These are phyloP conservation scores for Ophiostoma perfectum DNA, from an alignment of 2,329 filamentous ascomycete species.

Conservation along the genomic window DNA sequence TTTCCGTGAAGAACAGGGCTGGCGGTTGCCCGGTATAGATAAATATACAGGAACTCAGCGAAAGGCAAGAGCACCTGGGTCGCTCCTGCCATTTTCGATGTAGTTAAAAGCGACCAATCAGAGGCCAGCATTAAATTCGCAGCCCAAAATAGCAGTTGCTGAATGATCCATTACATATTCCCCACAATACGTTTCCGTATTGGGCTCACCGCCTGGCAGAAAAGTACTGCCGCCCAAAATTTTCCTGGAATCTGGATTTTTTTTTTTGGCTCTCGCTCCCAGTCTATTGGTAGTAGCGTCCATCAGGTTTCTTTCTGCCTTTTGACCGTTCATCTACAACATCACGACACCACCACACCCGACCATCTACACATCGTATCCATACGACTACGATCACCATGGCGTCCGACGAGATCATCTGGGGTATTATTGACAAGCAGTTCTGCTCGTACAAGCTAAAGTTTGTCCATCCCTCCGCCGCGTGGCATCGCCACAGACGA, in stretches of 20 bases:
- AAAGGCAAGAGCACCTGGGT: conserved; percentile 4
- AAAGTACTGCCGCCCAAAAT: conserved; percentile 15
- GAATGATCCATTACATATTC: background rate
- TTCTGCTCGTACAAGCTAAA: conserved; percentile 95
- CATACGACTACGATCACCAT: conserved; percentile 42
- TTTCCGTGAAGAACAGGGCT: too few relatives aligned
- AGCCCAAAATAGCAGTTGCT: background rate
- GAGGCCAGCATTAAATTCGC: background rate
- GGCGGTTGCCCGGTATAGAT: too few relatives aligned
- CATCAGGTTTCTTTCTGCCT: background rate
- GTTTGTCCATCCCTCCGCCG: conserved; percentile 41
- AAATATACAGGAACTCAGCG: background rate
- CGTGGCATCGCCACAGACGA: background rate
- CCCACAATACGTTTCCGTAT: background rate
- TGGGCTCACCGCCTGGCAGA: conserved; percentile 15
- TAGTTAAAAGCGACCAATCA: background rate
- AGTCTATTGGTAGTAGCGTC: background rate
- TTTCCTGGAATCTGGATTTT: conserved; percentile 1
- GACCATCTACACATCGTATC: background rate
- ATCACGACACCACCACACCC: background rate
- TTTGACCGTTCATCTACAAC: background rate
- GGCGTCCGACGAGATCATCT: conserved; percentile 94
- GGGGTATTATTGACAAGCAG: conserved; percentile 93
- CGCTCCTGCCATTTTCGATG: conserved; percentile 7
- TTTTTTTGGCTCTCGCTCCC: background rate